These are phyloP conservation scores for Staphylotrichum longicolle DNA, from an alignment of 495 filamentous ascomycete genomes.

Conservation along the genomic window DNA sequence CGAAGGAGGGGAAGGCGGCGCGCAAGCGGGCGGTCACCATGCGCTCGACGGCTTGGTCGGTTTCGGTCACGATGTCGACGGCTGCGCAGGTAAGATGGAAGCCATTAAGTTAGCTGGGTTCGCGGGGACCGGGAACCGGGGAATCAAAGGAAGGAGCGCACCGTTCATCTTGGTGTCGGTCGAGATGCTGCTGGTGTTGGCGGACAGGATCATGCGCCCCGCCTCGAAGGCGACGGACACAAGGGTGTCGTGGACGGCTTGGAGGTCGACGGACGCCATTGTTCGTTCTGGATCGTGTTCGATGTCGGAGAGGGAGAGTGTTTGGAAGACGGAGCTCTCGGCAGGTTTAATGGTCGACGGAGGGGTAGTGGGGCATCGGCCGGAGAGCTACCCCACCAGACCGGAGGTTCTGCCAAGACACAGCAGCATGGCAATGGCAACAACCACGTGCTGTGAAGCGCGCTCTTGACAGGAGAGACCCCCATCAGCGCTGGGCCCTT, in stretches of 20 bases:
- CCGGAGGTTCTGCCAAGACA: too few relatives aligned
- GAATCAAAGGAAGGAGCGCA: conserved; percentile 32
- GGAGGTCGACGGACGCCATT: conserved; percentile 54
- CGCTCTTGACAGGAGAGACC: too few relatives aligned
- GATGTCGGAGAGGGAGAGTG: too few relatives aligned
- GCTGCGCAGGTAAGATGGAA: conserved; percentile 41
- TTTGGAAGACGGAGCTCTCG: neutral
- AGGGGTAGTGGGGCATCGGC: neutral
- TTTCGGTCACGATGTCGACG: conserved; percentile 29
- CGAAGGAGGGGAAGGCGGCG: conserved; percentile 63
- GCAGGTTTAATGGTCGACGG: neutral
- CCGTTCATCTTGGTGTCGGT: conserved; percentile 84
- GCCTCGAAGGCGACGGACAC: conserved; percentile 71
- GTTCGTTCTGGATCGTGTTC: neutral
- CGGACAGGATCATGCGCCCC: conserved; percentile 75
- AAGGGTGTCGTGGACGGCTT: conserved; percentile 78
- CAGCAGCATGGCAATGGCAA: too few relatives aligned
- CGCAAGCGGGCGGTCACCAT: conserved; percentile 66
- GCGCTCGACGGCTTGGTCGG: conserved; percentile 62
- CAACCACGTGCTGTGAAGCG: too few relatives aligned
- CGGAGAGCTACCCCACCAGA: too few relatives aligned
- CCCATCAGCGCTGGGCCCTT: too few relatives aligned
- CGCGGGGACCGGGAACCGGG: conserved; percentile 11
- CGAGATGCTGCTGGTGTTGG: conserved; percentile 62
- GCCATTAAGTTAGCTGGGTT: neutral